Evolutionary conservation across 768 basidiomycete genomes (phyloP), one percentile per base, ranked within the genome.

Genomic region (Strobilomyces confusus): DNA sequence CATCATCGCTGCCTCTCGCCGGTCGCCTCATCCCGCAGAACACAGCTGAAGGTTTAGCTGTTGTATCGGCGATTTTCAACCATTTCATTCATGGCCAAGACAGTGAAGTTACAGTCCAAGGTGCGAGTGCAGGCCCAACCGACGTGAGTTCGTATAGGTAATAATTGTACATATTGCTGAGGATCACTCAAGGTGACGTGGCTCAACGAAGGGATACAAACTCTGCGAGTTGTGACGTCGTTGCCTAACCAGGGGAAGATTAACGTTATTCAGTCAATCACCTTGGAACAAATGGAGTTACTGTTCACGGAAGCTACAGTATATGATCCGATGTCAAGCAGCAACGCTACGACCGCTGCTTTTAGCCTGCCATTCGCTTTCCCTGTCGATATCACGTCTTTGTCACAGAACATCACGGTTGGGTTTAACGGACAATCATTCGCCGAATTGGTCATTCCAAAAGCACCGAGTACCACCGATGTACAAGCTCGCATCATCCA

Each of bases 301-400:
- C 57, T 80, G 54, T 88, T 89, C 66, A 79, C 82, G 0, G 64
- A 77, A 50, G 68, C 68, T n/a, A 77, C 80, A 0, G 78, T 83
- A 15, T 89, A 81, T 58, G 67, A 63, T 44, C 87, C 87, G 5
- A 54, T 72, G 14, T 78, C 85, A 19, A 79, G 81, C 51, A 86
- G 82, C 58, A 74, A 77, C 49, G 75, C 77, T 33, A 82, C 85
- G 2, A 78, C 79, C 19, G 84, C 83, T 0, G 75, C 80, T 0
- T 89, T 89, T 68, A 77, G 76, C 15, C 69, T 89, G 1, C 87
- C 86, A 3, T 89, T 89, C 58, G 75, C 67, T 15, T 88, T 89
- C 72, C 84, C 87, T 0, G 54, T 88, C 51, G 82, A 89, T 61
- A 83, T 89, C 58, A 74, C 76, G 3, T 73, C 82, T 1, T 64